These are phyloP conservation scores for Gentiana straminea DNA, from an alignment of 257 asterid species.

Conservation along the genomic window DNA sequence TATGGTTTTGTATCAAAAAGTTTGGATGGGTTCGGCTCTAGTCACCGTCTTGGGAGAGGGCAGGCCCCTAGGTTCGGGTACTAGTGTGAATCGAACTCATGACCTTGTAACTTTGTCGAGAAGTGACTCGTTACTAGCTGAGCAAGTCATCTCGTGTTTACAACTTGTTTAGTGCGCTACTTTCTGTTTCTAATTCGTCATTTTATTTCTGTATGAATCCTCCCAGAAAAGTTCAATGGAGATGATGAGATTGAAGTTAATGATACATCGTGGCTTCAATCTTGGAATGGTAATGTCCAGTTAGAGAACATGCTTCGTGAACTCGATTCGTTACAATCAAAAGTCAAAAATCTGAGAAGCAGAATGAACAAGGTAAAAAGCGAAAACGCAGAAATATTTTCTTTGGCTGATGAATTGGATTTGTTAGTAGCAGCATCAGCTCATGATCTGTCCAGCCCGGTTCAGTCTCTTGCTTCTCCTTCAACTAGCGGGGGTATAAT, in stretches of 20 bases:
- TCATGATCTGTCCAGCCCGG: conserved; percentile 19
- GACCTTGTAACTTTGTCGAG: too few species aligned
- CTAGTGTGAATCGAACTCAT: too few species aligned
- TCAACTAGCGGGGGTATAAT: conserved; percentile 33
- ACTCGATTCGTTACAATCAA: conserved; percentile 39
- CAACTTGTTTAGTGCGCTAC: too few species aligned
- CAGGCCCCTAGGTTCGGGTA: too few species aligned
- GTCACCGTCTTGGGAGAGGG: too few species aligned
- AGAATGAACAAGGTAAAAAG: conserved; percentile 28
- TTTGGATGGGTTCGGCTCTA: too few species aligned
- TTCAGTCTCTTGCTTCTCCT: conserved; percentile 25
- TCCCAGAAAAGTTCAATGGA: conserved; percentile 21
- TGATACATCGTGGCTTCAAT: conserved; percentile 21
- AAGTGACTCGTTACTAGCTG: too few species aligned
- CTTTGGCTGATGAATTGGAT: conserved; percentile 16
- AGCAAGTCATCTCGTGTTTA: too few species aligned
- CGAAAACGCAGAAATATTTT: conserved; percentile 33
- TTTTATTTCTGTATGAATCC: neutral
- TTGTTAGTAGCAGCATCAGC: conserved; percentile 17
- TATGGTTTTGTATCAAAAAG: too few species aligned
- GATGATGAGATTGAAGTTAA: conserved; percentile 28
- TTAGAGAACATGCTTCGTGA: conserved; percentile 31
- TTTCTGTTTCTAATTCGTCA: too few species aligned
- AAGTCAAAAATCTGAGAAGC: conserved; percentile 32
- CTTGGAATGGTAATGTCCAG: conserved; percentile 26